Conservation (phyloP, 257 asterid genomes). For the Misopates orontium region DNA sequence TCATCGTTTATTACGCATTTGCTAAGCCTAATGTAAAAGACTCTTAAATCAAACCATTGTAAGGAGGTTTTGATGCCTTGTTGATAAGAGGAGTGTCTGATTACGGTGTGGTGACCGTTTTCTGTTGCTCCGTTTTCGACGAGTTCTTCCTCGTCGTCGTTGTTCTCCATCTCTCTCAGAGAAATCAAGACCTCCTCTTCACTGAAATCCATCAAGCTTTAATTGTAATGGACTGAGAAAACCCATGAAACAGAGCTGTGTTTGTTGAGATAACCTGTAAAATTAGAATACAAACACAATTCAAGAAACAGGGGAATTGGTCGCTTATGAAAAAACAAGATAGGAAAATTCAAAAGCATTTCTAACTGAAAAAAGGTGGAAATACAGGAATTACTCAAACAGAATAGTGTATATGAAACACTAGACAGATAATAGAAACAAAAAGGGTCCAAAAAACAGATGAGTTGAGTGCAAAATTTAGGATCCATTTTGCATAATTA, state of each 20-base stretch:
- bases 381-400: constrained; percentile 9
- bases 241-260: constrained; percentile 16
- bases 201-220: constrained; percentile 38
- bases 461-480: neutral
- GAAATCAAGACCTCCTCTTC: constrained; percentile 34
- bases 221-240: constrained; percentile 13
- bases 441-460: neutral
- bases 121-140: constrained; percentile 37
- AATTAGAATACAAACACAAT: constrained; percentile 30
- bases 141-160: constrained; percentile 27
- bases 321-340: too few species aligned
- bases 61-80: constrained; percentile 35
- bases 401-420: neutral
- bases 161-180: constrained; percentile 38
- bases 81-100: constrained; percentile 34
- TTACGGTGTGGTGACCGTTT: constrained; percentile 38
- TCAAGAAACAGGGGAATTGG: constrained; percentile 27
- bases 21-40: constrained; percentile 63
- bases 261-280: constrained; percentile 36
- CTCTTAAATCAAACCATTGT: constrained; percentile 71
- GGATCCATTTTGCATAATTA: neutral
- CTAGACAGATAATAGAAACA: neutral
- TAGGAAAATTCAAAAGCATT: neutral
- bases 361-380: neutral
- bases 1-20: constrained; percentile 59